Percentiles rank a stretch among this genome's conserved stretches.
Conservation (phyloP, 1,139 yeast genomes). For the Scheffersomyces illinoinensis region DNA sequence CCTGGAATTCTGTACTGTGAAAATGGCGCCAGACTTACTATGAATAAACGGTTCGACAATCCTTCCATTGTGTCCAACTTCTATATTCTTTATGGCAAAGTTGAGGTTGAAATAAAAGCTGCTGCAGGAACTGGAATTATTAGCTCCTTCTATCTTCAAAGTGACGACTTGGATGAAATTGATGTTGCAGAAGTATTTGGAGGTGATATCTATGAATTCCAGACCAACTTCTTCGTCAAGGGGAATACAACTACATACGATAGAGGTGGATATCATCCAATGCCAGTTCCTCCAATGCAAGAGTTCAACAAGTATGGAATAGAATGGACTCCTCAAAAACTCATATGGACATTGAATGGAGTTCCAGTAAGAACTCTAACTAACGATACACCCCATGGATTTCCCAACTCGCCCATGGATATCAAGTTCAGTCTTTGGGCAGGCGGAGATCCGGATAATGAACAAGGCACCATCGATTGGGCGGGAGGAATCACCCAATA, state of each 20-base stretch:
- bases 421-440: slow-evolving; percentile 45
- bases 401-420: slow-evolving; percentile 40
- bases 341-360: slow-evolving; percentile 37
- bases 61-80: slow-evolving; percentile 39
- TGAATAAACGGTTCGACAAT: slow-evolving; percentile 34
- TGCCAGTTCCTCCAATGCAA: slow-evolving; percentile 21
- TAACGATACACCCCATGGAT: slow-evolving; percentile 26
- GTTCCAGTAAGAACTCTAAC: slow-evolving; percentile 24
- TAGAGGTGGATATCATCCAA: slow-evolving; percentile 36
- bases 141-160: slow-evolving; percentile 45
- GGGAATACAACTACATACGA: slow-evolving; percentile 46
- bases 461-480: slow-evolving; percentile 50
- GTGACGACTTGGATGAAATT: slow-evolving; percentile 50
- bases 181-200: slow-evolving; percentile 49
- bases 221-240: slow-evolving; percentile 46
- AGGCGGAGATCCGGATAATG: slow-evolving; percentile 43
- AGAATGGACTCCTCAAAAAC: slow-evolving; percentile 38
- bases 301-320: slow-evolving; percentile 31
- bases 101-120: slow-evolving; percentile 38
- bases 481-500: slow-evolving; percentile 45
- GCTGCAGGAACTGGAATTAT: slow-evolving; percentile 45
- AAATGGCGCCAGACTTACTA: slow-evolving; percentile 47
- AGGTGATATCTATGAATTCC: slow-evolving; percentile 32
- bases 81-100: slow-evolving; percentile 43
- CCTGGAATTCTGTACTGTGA: slow-evolving; percentile 11